Conservation (phyloP, 2,329 filamentous ascomycete genomes). For the Pseudocercospora fuligena region DNA sequence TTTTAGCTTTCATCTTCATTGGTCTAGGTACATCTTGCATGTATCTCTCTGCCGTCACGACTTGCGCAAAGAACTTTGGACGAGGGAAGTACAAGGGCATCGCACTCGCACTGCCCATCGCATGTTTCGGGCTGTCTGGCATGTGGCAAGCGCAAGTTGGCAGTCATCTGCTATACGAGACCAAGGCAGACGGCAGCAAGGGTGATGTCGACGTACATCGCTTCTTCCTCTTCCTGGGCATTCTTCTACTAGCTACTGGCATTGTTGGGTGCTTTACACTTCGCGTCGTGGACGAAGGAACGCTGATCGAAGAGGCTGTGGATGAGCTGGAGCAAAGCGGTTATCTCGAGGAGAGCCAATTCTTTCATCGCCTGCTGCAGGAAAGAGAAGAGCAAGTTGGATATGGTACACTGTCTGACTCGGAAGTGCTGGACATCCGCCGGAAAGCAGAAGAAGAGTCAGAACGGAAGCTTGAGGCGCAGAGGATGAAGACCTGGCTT, state of each 20-base stretch:
- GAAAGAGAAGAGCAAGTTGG: constrained; percentile 48
- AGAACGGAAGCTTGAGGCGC: constrained; percentile 56
- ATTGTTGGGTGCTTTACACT: constrained; percentile 75
- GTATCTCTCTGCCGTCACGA: constrained; percentile 90
- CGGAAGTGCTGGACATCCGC: constrained; percentile 51
- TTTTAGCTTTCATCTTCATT: constrained; percentile 80
- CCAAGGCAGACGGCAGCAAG: constrained; percentile 62
- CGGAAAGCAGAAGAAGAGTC: constrained; percentile 53
- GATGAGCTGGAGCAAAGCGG: constrained; percentile 91
- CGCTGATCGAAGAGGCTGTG: constrained; percentile 86
- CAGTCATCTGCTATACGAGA: constrained; percentile 76
- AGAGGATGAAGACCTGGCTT: constrained; percentile 83
- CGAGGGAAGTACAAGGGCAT: constrained; percentile 84
- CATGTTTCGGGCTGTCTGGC: constrained; percentile 88
- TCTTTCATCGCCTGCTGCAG: constrained; percentile 63
- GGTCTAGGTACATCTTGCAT: constrained; percentile 84
- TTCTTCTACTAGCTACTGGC: constrained; percentile 73
- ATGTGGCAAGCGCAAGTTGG: constrained; percentile 95
- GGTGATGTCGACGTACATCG: constrained; percentile 74
- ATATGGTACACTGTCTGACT: constrained; percentile 66
- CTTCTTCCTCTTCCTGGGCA: constrained; percentile 84
- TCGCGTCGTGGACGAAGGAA: constrained; percentile 79
- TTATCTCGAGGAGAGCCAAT: constrained; percentile 73
- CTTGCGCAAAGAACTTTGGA: constrained; percentile 97
- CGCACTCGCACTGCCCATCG: constrained; percentile 87